Evolutionary conservation across 352 stramenopile species (phyloP).

Genomic region (Pythium biforme): DNA sequence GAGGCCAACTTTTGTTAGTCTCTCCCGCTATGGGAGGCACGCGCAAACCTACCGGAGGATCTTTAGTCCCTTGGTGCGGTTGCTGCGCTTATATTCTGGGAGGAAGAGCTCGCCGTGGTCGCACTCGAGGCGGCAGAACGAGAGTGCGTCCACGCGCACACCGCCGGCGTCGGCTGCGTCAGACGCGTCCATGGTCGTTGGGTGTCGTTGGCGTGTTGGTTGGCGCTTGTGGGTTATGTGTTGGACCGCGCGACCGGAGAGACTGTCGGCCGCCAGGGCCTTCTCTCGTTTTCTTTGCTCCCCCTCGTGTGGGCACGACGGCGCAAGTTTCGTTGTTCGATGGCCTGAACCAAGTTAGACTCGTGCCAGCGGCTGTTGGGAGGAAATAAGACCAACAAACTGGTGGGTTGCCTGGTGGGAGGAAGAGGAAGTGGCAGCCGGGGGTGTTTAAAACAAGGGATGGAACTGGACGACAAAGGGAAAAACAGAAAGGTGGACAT

Average conservation of each 20-base stretch:
- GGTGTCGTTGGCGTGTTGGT: too few relatives aligned
- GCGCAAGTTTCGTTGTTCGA: slow-evolving; percentile 27
- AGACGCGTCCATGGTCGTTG: slow-evolving; percentile 1
- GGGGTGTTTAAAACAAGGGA: slow-evolving; percentile 23
- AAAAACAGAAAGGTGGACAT: slow-evolving; percentile 26
- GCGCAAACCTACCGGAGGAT: slow-evolving; percentile 41
- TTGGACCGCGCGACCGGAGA: too few relatives aligned
- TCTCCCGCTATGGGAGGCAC: background rate
- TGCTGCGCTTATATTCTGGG: slow-evolving; percentile 70
- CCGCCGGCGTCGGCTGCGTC: background rate
- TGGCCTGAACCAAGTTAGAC: slow-evolving; percentile 2
- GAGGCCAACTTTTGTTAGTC: too few relatives aligned
- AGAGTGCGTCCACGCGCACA: slow-evolving; percentile 33
- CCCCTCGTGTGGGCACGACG: background rate
- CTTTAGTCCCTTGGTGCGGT: slow-evolving; percentile 72
- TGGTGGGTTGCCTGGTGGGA: background rate
- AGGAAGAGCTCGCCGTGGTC: slow-evolving; percentile 65
- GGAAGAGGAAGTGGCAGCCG: background rate
- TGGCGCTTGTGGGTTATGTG: too few relatives aligned
- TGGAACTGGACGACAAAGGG: slow-evolving; percentile 11
- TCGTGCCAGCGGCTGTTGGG: slow-evolving; percentile 1
- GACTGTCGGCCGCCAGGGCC: too few relatives aligned
- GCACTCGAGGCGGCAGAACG: slow-evolving; percentile 63
- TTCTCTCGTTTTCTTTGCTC: background rate
- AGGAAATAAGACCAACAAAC: slow-evolving; percentile 16